phyloP scores from a whole-genome alignment of 208 protist species.

The Wallacemonas sp. region DNA sequence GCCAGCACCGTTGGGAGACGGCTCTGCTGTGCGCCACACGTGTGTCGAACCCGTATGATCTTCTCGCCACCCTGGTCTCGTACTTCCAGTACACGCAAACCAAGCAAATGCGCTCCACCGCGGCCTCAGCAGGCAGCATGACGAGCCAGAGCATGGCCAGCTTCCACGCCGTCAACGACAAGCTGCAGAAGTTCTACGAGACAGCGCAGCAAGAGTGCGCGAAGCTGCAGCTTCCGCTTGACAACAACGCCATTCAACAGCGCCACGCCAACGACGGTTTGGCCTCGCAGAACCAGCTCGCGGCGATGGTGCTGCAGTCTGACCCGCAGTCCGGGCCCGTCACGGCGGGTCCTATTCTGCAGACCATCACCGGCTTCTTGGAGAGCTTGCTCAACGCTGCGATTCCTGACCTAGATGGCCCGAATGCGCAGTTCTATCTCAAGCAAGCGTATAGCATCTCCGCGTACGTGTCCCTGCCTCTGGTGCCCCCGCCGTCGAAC shows the following conservation, averaged over 20 bases:
- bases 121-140: constrained; percentile 29
- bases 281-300: constrained; percentile 83
- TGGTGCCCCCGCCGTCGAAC: constrained; percentile 21
- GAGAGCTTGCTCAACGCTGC: constrained; percentile 73
- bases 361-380: constrained; percentile 77
- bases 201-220: constrained; percentile 55
- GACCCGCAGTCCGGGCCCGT: constrained; percentile 49
- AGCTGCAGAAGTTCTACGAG: constrained; percentile 71
- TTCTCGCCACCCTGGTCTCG: constrained; percentile 63
- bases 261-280: constrained; percentile 81
- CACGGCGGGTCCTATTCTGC: constrained; percentile 42
- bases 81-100: constrained; percentile 70
- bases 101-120: constrained; percentile 34
- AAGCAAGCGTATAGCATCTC: constrained; percentile 77
- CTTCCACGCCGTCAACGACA: constrained; percentile 50
- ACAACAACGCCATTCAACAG: constrained; percentile 70
- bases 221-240: constrained; percentile 69
- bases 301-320: constrained; percentile 71
- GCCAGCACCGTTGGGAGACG: constrained; percentile 73
- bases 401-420: constrained; percentile 75
- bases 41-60: constrained; percentile 77
- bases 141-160: constrained; percentile 39
- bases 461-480: constrained; percentile 71
- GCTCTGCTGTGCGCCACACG: constrained; percentile 69
- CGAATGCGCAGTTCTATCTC: constrained; percentile 78